Evolutionary conservation across 1,139 yeast genomes (phyloP), one percentile per base, ranked within the genome.

Genomic region (Candida gigantensis): DNA sequence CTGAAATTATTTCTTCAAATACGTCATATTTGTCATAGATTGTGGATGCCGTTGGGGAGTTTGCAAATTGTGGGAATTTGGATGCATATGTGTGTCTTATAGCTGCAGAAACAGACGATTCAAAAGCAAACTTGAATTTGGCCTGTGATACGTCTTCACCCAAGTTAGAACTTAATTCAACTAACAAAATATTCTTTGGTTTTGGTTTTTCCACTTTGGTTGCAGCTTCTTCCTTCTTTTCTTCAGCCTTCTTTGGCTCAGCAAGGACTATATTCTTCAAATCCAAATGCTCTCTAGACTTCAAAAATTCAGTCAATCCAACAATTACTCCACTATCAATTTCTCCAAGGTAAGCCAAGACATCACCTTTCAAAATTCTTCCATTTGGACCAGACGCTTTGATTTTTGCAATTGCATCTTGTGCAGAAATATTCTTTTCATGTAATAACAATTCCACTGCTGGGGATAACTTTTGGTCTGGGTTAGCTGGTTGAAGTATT

Each of bases 381-480:
- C 97, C 97, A 42, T 80, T 74, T 24, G 95, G 95, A 10, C 97
- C 98, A 1, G 96, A 74, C 6, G 97, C 95, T 24, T 77, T 71
- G 49, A 92, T 87, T 47, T 82, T 78, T 13, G 64, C 57, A 21
- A 85, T 48, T 1, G 96, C 96, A 12, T 84, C 89, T 31, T 77
- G 82, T 40, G 62, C 60, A 2, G 90, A 72, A 43, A 92, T 79
- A 37, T 73, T 61, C 53, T 87, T 73, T 40, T 72, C 69, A 32
- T 74, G 77, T 34, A 92, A 68, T 24, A 90, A 68, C 5, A 81
- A 53, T 41, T 76, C 77, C 8, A 92, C 98, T 0, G 97, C 81
- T 15, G 98, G 98, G 43, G 84, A 74, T 32, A 90, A 68, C 10
- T 74, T 74, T 56, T 83, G 95, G 2, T 61, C 50, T 13, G 84